A percentile compares a stretch with the other conserved stretches of the same genome.
Conservation (phyloP, 768 basidiomycete species). For the Boletus coccyginus region DNA sequence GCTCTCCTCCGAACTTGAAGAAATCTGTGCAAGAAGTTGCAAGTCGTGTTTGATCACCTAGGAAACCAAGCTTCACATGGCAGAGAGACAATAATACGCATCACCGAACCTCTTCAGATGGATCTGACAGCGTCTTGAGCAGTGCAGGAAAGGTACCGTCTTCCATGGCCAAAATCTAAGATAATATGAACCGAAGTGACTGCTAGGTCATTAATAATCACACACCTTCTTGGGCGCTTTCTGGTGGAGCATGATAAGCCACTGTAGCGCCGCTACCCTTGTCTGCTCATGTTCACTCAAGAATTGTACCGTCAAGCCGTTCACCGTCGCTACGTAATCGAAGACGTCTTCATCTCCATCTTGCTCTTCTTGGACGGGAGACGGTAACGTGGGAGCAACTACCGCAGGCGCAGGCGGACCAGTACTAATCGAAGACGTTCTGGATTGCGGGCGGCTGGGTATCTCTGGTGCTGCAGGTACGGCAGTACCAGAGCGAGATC, state of each 20-base stretch:
- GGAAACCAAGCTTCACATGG: constrained; percentile 1
- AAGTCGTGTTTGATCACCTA: constrained; percentile 96
- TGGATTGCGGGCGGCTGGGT: constrained; percentile 63
- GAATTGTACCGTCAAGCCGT: constrained; percentile 89
- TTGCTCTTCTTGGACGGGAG: constrained; percentile 24
- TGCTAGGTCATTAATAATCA: not conserved
- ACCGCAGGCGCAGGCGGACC: constrained; percentile 33
- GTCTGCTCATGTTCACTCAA: constrained; percentile 97
- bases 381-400: constrained; percentile 28
- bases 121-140: constrained; percentile 93
- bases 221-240: constrained; percentile 92
- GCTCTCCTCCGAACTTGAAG: constrained; percentile 89
- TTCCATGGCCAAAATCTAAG: constrained; percentile 89
- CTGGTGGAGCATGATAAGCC: constrained; percentile 98
- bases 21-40: constrained; percentile 95
- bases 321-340: constrained; percentile 91
- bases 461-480: constrained; percentile 28
- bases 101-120: constrained; percentile 79
- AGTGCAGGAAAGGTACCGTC: constrained; percentile 96
- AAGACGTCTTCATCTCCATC: constrained; percentile 75
- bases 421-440: constrained; percentile 46
- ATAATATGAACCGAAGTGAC: not conserved
- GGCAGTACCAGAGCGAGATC: constrained; percentile 25
- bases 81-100: not conserved
- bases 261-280: constrained; percentile 91